Evolutionary conservation across 2,329 filamentous ascomycete genomes (phyloP).

Genomic region (Sarocladium brachiariae): DNA sequence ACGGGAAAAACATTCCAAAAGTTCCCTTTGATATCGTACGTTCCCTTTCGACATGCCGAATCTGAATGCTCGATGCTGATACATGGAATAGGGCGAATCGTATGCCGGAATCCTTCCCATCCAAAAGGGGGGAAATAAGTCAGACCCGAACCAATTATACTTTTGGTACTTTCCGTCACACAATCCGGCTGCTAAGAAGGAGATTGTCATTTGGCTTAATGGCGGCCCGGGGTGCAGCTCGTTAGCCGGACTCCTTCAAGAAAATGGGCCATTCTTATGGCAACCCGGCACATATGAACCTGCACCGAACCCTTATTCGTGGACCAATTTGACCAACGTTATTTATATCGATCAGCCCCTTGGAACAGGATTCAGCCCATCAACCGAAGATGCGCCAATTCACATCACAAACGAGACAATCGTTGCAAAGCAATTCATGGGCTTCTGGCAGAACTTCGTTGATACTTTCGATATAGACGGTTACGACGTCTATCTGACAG

Average conservation of each 20-base stretch:
- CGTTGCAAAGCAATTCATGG: slow-evolving; percentile 63
- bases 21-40: slow-evolving; percentile 57
- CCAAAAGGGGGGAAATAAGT: slow-evolving; percentile 39
- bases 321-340: slow-evolving; percentile 70
- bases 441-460: slow-evolving; percentile 74
- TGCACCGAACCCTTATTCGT: slow-evolving; percentile 61
- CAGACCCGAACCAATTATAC: slow-evolving; percentile 41
- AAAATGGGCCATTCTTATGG: slow-evolving; percentile 71
- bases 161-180: slow-evolving; percentile 62
- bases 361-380: slow-evolving; percentile 56
- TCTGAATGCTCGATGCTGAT: neutral
- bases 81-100: slow-evolving; percentile 38
- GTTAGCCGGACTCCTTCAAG: slow-evolving; percentile 63
- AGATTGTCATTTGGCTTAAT: slow-evolving; percentile 50
- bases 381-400: neutral
- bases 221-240: slow-evolving; percentile 47
- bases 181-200: slow-evolving; percentile 42
- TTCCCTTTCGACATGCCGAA: neutral
- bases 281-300: slow-evolving; percentile 62
- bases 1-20: slow-evolving; percentile 59
- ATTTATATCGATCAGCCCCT: slow-evolving; percentile 68
- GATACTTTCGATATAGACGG: slow-evolving; percentile 61
- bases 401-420: slow-evolving; percentile 60
- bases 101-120: slow-evolving; percentile 59
- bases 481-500: slow-evolving; percentile 66